Conservation (phyloP, 257 asterid genomes). For the Solanum megistacrolobum region DNA sequence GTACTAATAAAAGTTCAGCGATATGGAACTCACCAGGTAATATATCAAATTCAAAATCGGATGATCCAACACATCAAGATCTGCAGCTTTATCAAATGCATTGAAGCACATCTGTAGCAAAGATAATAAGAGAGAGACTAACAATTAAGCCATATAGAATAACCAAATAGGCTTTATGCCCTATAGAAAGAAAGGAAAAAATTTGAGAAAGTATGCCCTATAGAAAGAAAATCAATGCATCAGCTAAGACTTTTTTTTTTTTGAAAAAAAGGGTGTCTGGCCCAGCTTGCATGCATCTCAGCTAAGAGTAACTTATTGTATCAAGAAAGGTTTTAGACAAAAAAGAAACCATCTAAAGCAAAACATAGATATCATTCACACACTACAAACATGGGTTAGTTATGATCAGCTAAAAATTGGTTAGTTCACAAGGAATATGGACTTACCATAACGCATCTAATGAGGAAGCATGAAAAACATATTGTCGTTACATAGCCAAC, state of each 20-base stretch:
- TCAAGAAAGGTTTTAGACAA: not conserved
- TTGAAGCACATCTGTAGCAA: slow-evolving; percentile 66
- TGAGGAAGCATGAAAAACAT: slow-evolving; percentile 82
- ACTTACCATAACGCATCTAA: slow-evolving; percentile 90
- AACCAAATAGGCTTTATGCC: not conserved
- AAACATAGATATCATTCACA: not conserved
- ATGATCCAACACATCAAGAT: slow-evolving; percentile 86
- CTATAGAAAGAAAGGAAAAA: not conserved
- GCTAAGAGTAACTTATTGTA: not conserved
- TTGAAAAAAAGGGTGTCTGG: not conserved
- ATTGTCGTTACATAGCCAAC: slow-evolving; percentile 98
- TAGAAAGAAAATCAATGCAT: not conserved
- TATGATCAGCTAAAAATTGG: not conserved
- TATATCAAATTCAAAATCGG: slow-evolving; percentile 72
- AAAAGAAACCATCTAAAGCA: not conserved
- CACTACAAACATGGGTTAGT: not conserved
- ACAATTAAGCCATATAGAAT: not conserved
- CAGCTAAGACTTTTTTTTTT: not conserved
- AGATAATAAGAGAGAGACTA: not conserved
- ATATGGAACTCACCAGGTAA: slow-evolving; percentile 54
- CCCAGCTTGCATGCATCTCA: not conserved
- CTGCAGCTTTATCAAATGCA: slow-evolving; percentile 82
- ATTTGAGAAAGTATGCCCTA: not conserved
- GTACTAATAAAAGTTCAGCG: not conserved
- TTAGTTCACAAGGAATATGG: not conserved